A percentile compares a stretch with the other conserved stretches of the same genome.
phyloP scores from a whole-genome alignment of 106 monocot genomes.

The Ottelia alismoides region DNA sequence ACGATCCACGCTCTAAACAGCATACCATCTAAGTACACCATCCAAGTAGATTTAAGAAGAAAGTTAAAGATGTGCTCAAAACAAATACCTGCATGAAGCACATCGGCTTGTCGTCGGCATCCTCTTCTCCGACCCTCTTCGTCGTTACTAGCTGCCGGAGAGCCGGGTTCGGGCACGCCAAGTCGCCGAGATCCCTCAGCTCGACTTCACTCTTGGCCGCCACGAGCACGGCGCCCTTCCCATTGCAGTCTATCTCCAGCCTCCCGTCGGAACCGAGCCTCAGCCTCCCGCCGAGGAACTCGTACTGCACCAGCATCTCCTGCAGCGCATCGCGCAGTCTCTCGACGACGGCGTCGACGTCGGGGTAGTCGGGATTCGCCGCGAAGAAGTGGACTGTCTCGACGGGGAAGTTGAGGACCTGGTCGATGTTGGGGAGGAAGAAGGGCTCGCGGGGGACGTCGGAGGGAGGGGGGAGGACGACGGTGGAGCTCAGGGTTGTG shows the following conservation, averaged over 20 bases:
- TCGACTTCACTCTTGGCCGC: constrained; percentile 19
- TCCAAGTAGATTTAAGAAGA: too few species aligned
- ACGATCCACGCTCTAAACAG: too few species aligned
- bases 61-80: background rate
- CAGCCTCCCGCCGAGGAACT: constrained; percentile 42
- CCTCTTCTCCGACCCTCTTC: background rate
- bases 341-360: constrained; percentile 2
- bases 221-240: constrained; percentile 9
- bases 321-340: too few species aligned
- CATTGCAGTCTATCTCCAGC: constrained; percentile 27
- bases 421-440: constrained; percentile 66
- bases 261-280: background rate
- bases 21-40: too few species aligned
- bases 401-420: constrained; percentile 38
- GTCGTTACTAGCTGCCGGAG: constrained; percentile 17
- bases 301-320: constrained; percentile 22
- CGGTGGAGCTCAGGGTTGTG: constrained; percentile 15
- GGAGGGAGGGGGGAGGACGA: constrained; percentile 19
- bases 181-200: constrained; percentile 19
- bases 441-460: constrained; percentile 17
- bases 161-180: constrained; percentile 21
- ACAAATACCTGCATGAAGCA: constrained; percentile 13
- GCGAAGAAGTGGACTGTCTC: constrained; percentile 44
- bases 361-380: constrained; percentile 7
- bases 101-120: constrained; percentile 10